phyloP scores from a whole-genome alignment of 306 rosid genomes.

The Ceratonia siliqua region DNA sequence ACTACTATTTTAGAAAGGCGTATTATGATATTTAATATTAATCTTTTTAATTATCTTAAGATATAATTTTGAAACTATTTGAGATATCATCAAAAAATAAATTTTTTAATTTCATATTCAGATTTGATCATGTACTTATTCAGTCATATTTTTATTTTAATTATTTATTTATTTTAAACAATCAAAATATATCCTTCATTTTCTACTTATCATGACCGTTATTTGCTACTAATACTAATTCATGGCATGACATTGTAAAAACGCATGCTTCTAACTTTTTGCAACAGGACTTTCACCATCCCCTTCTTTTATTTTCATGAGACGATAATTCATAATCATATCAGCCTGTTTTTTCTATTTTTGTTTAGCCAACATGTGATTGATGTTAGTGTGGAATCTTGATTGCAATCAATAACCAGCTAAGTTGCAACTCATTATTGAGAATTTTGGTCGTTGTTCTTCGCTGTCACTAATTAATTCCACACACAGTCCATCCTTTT shows the following conservation, averaged over 20 bases:
- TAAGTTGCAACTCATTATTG: conserved; percentile 31
- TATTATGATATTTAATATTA: too few relatives aligned
- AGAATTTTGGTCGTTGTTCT: conserved; percentile 2
- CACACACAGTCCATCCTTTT: conserved; percentile 1
- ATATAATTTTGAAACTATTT: too few relatives aligned
- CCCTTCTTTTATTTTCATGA: not conserved
- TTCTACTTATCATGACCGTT: not conserved
- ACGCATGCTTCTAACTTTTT: not conserved
- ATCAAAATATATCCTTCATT: not conserved
- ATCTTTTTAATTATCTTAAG: too few relatives aligned
- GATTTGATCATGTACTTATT: too few relatives aligned
- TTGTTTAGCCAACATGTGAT: conserved; percentile 27
- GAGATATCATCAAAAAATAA: too few relatives aligned
- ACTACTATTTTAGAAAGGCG: too few relatives aligned
- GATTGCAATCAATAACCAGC: conserved; percentile 35
- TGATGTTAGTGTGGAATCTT: conserved; percentile 29
- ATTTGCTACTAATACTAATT: too few relatives aligned
- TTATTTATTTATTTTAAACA: not conserved
- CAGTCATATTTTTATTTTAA: too few relatives aligned
- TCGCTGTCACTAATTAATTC: conserved; percentile 31
- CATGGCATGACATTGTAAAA: not conserved
- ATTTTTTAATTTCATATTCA: too few relatives aligned
- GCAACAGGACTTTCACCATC: not conserved
- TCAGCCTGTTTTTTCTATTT: not conserved
- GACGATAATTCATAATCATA: not conserved